Percentiles rank a stretch among this genome's conserved stretches.
phyloP scores from a whole-genome alignment of 2,329 filamentous ascomycete species.

The Pleurostoma richardsiae region DNA sequence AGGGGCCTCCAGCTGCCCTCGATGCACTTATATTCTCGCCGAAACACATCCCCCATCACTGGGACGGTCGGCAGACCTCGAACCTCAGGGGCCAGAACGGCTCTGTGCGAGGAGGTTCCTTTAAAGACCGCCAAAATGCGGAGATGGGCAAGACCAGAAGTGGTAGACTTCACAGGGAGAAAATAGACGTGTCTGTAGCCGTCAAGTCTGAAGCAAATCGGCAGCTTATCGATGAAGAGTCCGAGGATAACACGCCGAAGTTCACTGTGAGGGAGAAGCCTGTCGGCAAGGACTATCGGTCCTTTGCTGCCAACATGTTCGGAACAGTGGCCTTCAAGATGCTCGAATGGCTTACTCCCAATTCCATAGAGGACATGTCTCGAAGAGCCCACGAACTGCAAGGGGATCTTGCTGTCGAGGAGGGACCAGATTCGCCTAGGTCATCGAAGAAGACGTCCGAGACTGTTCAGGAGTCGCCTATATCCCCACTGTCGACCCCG shows the following conservation, averaged over 20 bases:
- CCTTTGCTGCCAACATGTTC: constrained; percentile 59
- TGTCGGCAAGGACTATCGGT: constrained; percentile 50
- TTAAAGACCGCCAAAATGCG: constrained; percentile 2
- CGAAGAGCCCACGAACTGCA: constrained; percentile 26
- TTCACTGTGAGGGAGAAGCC: constrained; percentile 40
- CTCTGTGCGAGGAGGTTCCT: constrained; percentile 1
- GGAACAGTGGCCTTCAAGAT: constrained; percentile 64
- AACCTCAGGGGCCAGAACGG: constrained; percentile 8
- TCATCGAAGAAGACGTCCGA: too few species aligned
- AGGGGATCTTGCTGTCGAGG: constrained; percentile 16
- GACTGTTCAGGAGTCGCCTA: too few species aligned
- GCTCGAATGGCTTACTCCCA: constrained; percentile 64
- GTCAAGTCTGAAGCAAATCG: background rate
- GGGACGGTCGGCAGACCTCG: constrained; percentile 8
- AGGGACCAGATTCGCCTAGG: constrained; percentile 1
- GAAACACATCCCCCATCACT: constrained; percentile 19
- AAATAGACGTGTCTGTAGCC: constrained; percentile 1
- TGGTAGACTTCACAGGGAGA: background rate
- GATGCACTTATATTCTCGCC: constrained; percentile 41
- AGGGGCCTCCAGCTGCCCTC: constrained; percentile 37
- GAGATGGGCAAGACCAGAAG: constrained; percentile 1
- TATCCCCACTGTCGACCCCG: too few species aligned
- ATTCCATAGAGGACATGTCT: constrained; percentile 45
- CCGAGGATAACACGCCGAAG: constrained; percentile 8
- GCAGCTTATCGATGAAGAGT: background rate